Base-by-base conservation (phyloP, 2,329 filamentous ascomycete genomes). In the Karstenula rhodostoma region DNA sequence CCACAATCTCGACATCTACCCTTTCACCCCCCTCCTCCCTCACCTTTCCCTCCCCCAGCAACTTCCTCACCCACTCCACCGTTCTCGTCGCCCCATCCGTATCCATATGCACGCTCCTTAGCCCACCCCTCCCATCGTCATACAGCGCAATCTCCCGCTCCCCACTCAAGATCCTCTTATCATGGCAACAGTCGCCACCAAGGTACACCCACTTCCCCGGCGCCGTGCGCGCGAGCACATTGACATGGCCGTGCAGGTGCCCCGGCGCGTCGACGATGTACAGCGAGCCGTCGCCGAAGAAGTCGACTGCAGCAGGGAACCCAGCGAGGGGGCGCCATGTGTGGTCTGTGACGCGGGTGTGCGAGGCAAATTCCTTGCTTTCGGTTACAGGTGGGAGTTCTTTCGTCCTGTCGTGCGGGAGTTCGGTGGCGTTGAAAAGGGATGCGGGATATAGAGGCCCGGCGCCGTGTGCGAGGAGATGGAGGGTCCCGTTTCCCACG, bases 161-260 rank as follows among this genome's bases (percentile, higher is more conserved):
- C 0, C 83, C 83, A 1, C 73, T 80, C 68, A 87, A 68, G 2
- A 87, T 78, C 42, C 85, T 69, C 0, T 73, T 72, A 67, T 87
- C 83, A 64, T 87, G 85, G 61, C 82, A 87, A 33, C 81, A 81
- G 66, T 87, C 85, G 0, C 84, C 85, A 8, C 79, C 82, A 0
- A 87, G 78, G 65, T 82, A 83, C 0, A 85, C 73, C 75, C 82
- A 85, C 42, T 77, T 78, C 47, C 65, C 57, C 4, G 75, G 69
- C 0, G 67, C 77, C 0, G 76, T 77, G 0, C 81, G 76, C 8
- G 76, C 80, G 0, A 86, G 76, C 0, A 85, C 61, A 60, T 85
- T 86, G 1, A 86, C 68, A 60, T 86, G 84, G 0, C 84, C 84
- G 4, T 78, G 78, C 0, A 86, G 62, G 66, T 86, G 84, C 0